These are phyloP conservation scores for Claviceps cyperi DNA, from an alignment of 2,329 filamentous ascomycete genomes.

Conservation along the genomic window DNA sequence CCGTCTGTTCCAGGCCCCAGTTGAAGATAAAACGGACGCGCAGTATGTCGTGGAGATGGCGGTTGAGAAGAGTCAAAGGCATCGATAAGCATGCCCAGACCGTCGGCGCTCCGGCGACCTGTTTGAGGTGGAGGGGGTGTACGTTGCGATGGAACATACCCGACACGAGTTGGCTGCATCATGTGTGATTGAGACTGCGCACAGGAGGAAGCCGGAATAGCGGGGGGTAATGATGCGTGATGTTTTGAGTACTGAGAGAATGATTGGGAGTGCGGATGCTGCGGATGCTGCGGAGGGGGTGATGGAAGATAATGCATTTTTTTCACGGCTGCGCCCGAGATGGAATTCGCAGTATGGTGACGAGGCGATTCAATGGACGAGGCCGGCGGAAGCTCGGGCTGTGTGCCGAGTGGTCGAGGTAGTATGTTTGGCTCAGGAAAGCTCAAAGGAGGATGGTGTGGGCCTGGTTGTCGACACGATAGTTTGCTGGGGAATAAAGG, in stretches of 20 bases:
- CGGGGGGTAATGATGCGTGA: slow-evolving; percentile 10
- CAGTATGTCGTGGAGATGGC: slow-evolving; percentile 6
- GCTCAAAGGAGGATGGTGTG: slow-evolving; percentile 3
- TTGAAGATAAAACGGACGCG: slow-evolving; percentile 5
- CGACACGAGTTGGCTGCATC: slow-evolving; percentile 3
- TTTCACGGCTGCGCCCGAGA: not conserved
- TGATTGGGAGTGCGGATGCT: slow-evolving; percentile 3
- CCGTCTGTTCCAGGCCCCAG: slow-evolving; percentile 27
- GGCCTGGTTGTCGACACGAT: not conserved
- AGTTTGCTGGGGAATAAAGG: slow-evolving; percentile 3
- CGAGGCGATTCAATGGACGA: slow-evolving; percentile 7
- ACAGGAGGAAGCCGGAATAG: slow-evolving; percentile 5
- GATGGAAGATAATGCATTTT: slow-evolving; percentile 2
- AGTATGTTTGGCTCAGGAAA: slow-evolving; percentile 9
- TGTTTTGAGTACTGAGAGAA: slow-evolving; percentile 5
- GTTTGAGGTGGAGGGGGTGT: slow-evolving; percentile 2
- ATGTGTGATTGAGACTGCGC: slow-evolving; percentile 7
- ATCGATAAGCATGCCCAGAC: slow-evolving; percentile 27
- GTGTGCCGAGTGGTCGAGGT: slow-evolving; percentile 10
- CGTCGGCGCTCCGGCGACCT: slow-evolving; percentile 15
- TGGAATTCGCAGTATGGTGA: slow-evolving; percentile 3
- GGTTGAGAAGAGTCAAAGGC: slow-evolving; percentile 22
- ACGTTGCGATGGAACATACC: slow-evolving; percentile 7
- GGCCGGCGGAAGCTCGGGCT: slow-evolving; percentile 10
- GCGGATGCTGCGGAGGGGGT: slow-evolving; percentile 5